These are phyloP conservation scores for Kwoniella botswanensis DNA, from an alignment of 768 basidiomycete species.

Conservation along the genomic window DNA sequence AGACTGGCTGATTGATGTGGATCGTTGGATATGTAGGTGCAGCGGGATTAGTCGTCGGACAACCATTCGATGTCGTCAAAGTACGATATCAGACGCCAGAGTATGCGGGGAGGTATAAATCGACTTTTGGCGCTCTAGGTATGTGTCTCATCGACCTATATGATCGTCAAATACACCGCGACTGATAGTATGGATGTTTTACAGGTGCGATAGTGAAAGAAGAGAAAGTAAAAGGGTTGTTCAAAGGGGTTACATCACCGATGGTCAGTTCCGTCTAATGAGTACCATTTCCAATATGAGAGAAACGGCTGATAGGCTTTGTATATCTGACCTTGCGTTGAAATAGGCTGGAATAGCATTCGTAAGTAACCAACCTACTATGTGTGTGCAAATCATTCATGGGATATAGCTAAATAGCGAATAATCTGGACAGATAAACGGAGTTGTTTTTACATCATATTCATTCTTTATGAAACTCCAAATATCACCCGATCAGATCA, in stretches of 20 bases:
- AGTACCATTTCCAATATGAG: not conserved
- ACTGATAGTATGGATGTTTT: not conserved
- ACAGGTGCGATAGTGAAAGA: conserved; percentile 52
- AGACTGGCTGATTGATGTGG: not conserved
- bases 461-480: conserved; percentile 76
- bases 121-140: conserved; percentile 53
- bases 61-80: conserved; percentile 74
- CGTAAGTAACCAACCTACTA: conserved; percentile 27
- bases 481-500: conserved; percentile 55
- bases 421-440: conserved; percentile 63
- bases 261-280: conserved; percentile 63
- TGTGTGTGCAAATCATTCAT: not conserved
- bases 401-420: not conserved
- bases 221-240: conserved; percentile 55
- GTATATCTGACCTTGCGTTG: not conserved
- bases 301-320: not conserved
- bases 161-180: not conserved
- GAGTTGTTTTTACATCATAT: conserved; percentile 84
- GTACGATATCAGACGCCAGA: conserved; percentile 57
- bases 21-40: conserved; percentile 61
- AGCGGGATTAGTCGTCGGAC: conserved; percentile 71
- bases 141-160: conserved; percentile 17
- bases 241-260: conserved; percentile 66
- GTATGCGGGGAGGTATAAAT: conserved; percentile 49
- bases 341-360: conserved; percentile 56